phyloP scores from a whole-genome alignment of 2,329 filamentous ascomycete species.

The Beauveria medogensis region DNA sequence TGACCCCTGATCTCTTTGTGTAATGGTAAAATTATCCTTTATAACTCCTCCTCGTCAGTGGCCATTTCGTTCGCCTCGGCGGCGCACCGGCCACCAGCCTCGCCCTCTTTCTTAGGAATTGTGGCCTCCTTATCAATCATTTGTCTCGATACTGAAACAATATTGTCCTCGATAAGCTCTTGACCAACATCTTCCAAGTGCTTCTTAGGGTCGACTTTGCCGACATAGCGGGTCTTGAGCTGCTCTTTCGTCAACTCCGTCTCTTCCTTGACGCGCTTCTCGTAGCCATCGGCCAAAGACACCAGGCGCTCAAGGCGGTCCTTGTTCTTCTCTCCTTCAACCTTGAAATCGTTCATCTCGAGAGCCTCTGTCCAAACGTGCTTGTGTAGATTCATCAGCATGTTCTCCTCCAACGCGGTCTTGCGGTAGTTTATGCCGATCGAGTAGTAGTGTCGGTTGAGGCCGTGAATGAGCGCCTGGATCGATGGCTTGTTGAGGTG shows the following conservation, averaged over 20 bases:
- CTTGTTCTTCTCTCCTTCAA: slow-evolving; percentile 77
- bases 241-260: slow-evolving; percentile 95
- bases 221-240: slow-evolving; percentile 96
- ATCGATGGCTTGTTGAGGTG: slow-evolving; percentile 99
- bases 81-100: slow-evolving; percentile 37
- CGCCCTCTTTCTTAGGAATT: slow-evolving; percentile 63
- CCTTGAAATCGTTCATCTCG: slow-evolving; percentile 91
- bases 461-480: slow-evolving; percentile 93
- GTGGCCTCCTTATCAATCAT: slow-evolving; percentile 99
- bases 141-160: slow-evolving; percentile 93
- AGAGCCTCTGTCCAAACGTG: slow-evolving; percentile 98
- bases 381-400: slow-evolving; percentile 99
- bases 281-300: slow-evolving; percentile 85
- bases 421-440: slow-evolving; percentile 98
- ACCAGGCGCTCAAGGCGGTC: slow-evolving; percentile 84
- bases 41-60: slow-evolving; percentile 43
- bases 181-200: slow-evolving; percentile 95
- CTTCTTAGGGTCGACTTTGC: slow-evolving; percentile 99
- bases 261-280: slow-evolving; percentile 98
- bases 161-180: slow-evolving; percentile 97
- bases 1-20: background rate
- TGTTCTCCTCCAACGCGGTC: slow-evolving; percentile 95
- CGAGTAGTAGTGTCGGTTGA: slow-evolving; percentile 98
- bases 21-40: slow-evolving; percentile 13
- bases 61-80: slow-evolving; percentile 60